Base-by-base conservation (phyloP, 148 eudicot species). In the Silene uniflora region DNA sequence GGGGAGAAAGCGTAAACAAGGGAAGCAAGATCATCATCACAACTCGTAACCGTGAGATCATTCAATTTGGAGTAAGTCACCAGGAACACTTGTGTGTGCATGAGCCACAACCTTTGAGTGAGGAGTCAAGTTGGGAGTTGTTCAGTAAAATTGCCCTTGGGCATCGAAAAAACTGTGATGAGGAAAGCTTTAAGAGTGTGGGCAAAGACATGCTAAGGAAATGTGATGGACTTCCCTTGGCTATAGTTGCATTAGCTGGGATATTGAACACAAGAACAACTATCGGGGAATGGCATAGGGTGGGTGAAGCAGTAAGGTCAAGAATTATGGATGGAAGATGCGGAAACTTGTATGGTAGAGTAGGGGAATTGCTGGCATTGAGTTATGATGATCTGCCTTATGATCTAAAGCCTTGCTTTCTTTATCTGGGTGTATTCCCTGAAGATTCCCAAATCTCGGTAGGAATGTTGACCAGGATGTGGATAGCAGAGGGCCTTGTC, bases 161-260 rank as follows among this genome's bases (percentile, higher is more conserved):
- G 12, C 76, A 62, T 67, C 69, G 49, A 10, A 11, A 18, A 2
- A 21, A 73, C 7, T 22, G 16, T 8, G 44, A 47, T 3, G 23
- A 39, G 23, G 47, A 23, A n/a, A 66, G 59, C 23, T 76, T 61
- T 39, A 77, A 86, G 76, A 72, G 10, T 6, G 61, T 82, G 7
- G 88, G 86, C 18, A 81, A 69, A 64, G 74, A 81, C 25, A 83
- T 86, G 84, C 60, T 83, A 3, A 66, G 52, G 23, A 68, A 58
- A 66, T 86, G 84, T 35, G 70, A 71, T 5, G 88, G 88, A 46
- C 79, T 86, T 21, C 86, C 86, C 17, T 76, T 83, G 32, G 88
- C 86, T 22, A 68, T 85, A 22, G 55, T 85, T 3, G 87, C 82
- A 11, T 49, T 85, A 17, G 87, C 79, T 44, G 84, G 84, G 35